Base-by-base conservation (phyloP, 148 eudicot genomes). In the Oxyria digyna region DNA sequence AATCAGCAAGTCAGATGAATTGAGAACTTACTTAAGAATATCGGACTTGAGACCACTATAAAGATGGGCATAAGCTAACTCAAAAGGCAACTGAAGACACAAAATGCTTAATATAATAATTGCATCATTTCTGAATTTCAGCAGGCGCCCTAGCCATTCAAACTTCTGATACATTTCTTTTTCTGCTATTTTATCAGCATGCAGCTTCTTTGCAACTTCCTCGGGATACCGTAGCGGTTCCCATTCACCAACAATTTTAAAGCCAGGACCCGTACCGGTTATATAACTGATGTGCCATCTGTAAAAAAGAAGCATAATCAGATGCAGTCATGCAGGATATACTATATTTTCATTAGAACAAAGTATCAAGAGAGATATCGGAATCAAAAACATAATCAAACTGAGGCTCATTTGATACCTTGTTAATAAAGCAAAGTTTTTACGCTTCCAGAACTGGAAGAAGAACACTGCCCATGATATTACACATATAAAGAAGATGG, bases 381-480 rank as follows among this genome's bases (percentile, higher is more conserved):
- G 29, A 59, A 11, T 31, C 37, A 46, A 68, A 38, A 32, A 54
- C n/a, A 21, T 67, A 40, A 35, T 31, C 23, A 40, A 38, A 41
- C 62, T 40, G 8, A 57, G n/a, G 41, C 38, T 38, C 67, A 55
- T 26, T 10, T 27, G 63, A 17, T 84, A 93, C 98, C 98, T 87
- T 42, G 92, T 80, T 67, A 85, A 66, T 54, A 89, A 82, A 31
- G 92, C 88, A 38, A 85, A 78, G 50, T 88, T 93, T 78, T 90
- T 93, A 35, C 98, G 96, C 77, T 88, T 89, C 98, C 98, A 93
- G 72, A 93, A 93, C 76, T 93, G 98, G 81, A 90, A 82, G 81
- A 93, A 83, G 73, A 86, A 74, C 32, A 85, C 96, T 32, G 96
- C 96, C 98, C 98, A 93, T 67, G 83, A 82, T 69, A 86, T 79